Conservation (phyloP, 2,329 filamentous ascomycete species). For the Curvularia verruculosa region DNA sequence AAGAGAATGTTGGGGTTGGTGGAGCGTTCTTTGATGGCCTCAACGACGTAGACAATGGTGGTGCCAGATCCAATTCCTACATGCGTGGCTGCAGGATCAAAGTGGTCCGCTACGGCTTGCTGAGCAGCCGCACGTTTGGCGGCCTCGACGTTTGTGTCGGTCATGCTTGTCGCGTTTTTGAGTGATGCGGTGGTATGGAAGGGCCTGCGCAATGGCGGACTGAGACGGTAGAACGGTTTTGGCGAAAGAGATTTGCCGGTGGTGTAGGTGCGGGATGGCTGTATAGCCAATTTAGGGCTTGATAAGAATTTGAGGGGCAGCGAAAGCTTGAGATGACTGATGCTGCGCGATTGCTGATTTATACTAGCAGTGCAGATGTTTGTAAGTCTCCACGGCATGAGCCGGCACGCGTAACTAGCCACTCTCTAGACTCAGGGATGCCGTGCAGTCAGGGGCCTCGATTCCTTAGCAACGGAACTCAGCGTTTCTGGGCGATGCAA, state of each 20-base stretch:
- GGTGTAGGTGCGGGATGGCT: slow-evolving; percentile 7
- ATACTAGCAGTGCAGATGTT: slow-evolving; percentile 22
- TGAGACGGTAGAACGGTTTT: neutral
- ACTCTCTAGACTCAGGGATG: no score
- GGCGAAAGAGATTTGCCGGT: slow-evolving; percentile 2
- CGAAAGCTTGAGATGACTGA: slow-evolving; percentile 37
- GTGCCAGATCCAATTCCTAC: slow-evolving; percentile 83
- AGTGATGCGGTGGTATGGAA: slow-evolving; percentile 17
- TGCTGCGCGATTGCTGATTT: slow-evolving; percentile 34
- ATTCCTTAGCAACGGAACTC: neutral
- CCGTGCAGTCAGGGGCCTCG: neutral
- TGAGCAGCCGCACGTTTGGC: slow-evolving; percentile 78
- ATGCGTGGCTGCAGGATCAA: slow-evolving; percentile 65
- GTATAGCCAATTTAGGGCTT: slow-evolving; percentile 10
- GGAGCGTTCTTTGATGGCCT: slow-evolving; percentile 66
- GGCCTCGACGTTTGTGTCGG: slow-evolving; percentile 61
- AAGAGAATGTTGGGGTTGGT: slow-evolving; percentile 70
- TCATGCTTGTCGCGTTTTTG: slow-evolving; percentile 28
- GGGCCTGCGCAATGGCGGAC: neutral
- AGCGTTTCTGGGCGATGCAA: neutral
- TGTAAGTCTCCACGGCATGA: slow-evolving; percentile 22
- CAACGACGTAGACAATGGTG: slow-evolving; percentile 83
- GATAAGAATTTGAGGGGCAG: slow-evolving; percentile 27
- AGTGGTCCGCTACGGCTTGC: slow-evolving; percentile 74
- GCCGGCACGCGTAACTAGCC: neutral